phyloP scores from a whole-genome alignment of 768 basidiomycete species.

The Pholiota conissans region DNA sequence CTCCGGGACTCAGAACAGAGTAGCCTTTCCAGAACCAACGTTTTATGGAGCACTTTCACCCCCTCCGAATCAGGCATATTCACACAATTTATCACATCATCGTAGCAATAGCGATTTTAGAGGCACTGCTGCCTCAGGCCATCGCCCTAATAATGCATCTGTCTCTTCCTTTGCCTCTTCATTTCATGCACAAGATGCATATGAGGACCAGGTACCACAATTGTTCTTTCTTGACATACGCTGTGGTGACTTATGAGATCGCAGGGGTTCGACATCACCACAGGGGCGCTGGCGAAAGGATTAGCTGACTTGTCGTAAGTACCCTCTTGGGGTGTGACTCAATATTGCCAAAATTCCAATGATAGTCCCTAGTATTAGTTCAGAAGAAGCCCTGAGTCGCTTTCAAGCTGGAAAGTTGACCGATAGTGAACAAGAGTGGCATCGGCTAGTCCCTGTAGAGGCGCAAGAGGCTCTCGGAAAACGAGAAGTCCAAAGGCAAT shows the following conservation, averaged over 20 bases:
- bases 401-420: constrained; percentile 69
- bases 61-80: constrained; percentile 22
- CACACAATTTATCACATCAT: constrained; percentile 30
- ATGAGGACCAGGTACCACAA: constrained; percentile 28
- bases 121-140: constrained; percentile 9
- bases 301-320: constrained; percentile 23
- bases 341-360: constrained; percentile 17
- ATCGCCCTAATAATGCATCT: constrained; percentile 31
- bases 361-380: constrained; percentile 46
- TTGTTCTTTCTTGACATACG: constrained; percentile 4
- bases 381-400: constrained; percentile 60
- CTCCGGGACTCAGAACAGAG: constrained; percentile 22
- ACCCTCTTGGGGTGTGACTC: constrained; percentile 29
- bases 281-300: constrained; percentile 11
- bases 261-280: constrained; percentile 18
- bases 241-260: background rate
- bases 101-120: constrained; percentile 40
- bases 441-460: constrained; percentile 71
- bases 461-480: constrained; percentile 71
- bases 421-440: constrained; percentile 82
- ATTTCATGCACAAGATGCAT: constrained; percentile 38
- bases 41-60: constrained; percentile 31
- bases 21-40: constrained; percentile 55
- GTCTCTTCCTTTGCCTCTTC: constrained; percentile 36
- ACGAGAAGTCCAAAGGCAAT: constrained; percentile 82